Evolutionary conservation across 805 yeast species (phyloP).

Genomic region (Metschnikowia noctiluminum): DNA sequence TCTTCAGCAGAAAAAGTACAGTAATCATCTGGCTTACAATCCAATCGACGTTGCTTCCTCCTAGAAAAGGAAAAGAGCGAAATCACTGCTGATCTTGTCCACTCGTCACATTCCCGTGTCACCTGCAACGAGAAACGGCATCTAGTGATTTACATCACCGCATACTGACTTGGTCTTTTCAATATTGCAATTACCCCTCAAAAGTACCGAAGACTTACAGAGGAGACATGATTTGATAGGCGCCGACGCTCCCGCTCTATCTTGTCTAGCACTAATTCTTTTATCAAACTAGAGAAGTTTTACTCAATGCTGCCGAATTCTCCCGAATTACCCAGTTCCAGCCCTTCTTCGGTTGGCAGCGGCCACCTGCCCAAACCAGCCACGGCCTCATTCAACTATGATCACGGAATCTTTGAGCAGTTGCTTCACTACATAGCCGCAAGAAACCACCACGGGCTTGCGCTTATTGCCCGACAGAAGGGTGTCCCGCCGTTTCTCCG

Average conservation of each 20-base stretch:
- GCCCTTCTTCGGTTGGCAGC: constrained; percentile 10
- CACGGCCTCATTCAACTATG: constrained; percentile 30
- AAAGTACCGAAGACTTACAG: neutral
- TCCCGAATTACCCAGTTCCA: constrained; percentile 2
- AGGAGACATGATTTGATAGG: neutral
- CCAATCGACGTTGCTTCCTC: neutral
- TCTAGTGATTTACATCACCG: neutral
- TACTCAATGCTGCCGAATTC: constrained; percentile 1
- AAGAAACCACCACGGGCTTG: constrained; percentile 70
- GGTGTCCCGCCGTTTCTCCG: constrained; percentile 86
- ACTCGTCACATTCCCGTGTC: no score
- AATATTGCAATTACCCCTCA: neutral
- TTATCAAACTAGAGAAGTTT: neutral
- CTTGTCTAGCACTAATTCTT: neutral
- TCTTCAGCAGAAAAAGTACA: neutral
- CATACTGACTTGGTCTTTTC: neutral
- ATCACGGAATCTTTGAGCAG: constrained; percentile 46
- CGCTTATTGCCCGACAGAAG: constrained; percentile 72
- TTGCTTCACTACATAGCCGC: constrained; percentile 54
- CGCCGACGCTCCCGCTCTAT: neutral
- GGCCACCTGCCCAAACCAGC: constrained; percentile 4
- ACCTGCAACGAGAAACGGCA: no score
- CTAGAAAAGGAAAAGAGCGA: no score
- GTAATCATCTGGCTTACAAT: no score
- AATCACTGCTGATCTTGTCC: no score